A percentile compares a stretch with the other conserved stretches of the same genome.
These are phyloP conservation scores for Chiua sp. DNA, from an alignment of 1,284 basidiomycete species.

Conservation along the genomic window DNA sequence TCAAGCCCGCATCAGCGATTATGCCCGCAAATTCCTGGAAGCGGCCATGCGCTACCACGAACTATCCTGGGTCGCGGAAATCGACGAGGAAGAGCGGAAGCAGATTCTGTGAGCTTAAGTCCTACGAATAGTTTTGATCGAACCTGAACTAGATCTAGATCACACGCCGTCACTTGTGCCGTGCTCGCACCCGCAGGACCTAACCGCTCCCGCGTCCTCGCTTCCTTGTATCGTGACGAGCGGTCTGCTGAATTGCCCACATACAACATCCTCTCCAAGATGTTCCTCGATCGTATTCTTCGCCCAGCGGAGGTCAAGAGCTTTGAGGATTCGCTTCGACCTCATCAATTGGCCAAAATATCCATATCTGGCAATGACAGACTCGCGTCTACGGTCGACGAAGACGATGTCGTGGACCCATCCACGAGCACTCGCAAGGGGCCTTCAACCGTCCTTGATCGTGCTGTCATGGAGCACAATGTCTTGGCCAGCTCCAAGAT, in stretches of 20 bases:
- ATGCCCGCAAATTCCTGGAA: slow-evolving; percentile 90
- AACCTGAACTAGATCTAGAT: slow-evolving; percentile 49
- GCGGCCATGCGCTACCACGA: slow-evolving; percentile 97
- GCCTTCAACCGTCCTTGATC: slow-evolving; percentile 94
- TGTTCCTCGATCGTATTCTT: slow-evolving; percentile 97
- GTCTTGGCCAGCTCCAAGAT: slow-evolving; percentile 94
- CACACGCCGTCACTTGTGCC: slow-evolving; percentile 92
- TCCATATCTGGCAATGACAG: slow-evolving; percentile 80
- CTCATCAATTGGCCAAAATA: slow-evolving; percentile 93
- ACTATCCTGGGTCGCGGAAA: slow-evolving; percentile 84
- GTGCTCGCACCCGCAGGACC: slow-evolving; percentile 98
- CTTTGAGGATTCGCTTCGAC: slow-evolving; percentile 87
- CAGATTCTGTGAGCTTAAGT: slow-evolving; percentile 82
- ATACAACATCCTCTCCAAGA: slow-evolving; percentile 92
- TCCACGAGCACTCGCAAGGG: slow-evolving; percentile 77
- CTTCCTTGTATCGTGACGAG: slow-evolving; percentile 94
- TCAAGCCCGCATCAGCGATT: slow-evolving; percentile 94
- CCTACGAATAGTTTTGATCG: not conserved
- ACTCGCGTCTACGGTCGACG: slow-evolving; percentile 66
- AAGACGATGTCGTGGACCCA: slow-evolving; percentile 58
- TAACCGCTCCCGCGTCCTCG: slow-evolving; percentile 90
- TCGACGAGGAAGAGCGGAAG: slow-evolving; percentile 89
- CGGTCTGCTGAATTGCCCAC: slow-evolving; percentile 81
- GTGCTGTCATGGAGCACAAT: slow-evolving; percentile 99
- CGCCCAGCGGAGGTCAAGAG: slow-evolving; percentile 87